A percentile compares a stretch with the other conserved stretches of the same genome.
phyloP scores from a whole-genome alignment of 192 early-diverging fungal genomes.

The Pilobolus umbonatus region DNA sequence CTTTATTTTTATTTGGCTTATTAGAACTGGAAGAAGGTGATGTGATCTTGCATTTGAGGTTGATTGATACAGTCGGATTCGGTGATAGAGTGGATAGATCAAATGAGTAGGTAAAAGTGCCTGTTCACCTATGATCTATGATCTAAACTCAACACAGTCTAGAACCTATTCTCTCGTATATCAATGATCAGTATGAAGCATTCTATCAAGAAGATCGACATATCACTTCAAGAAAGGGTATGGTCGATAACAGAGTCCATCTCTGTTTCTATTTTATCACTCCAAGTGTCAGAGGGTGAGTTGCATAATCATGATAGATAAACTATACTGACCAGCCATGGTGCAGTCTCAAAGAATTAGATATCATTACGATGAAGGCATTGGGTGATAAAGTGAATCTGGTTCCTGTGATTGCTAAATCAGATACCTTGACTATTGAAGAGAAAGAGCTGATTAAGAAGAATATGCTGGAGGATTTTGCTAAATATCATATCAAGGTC shows the following conservation, averaged over 20 bases:
- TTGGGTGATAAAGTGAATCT: conserved; percentile 74
- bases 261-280: conserved; percentile 96
- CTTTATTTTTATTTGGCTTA: no score
- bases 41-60: conserved; percentile 83
- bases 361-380: conserved; percentile 61
- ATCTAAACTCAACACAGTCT: conserved; percentile 45
- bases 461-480: conserved; percentile 61
- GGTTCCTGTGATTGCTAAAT: conserved; percentile 81
- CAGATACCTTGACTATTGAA: conserved; percentile 65
- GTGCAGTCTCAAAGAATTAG: conserved; percentile 48
- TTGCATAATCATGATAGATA: not conserved
- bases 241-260: conserved; percentile 90
- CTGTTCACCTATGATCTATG: conserved; percentile 54
- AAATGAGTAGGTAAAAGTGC: conserved; percentile 55
- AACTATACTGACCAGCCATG: not conserved
- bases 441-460: conserved; percentile 64
- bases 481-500: conserved; percentile 54
- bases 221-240: conserved; percentile 63
- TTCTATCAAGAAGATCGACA: conserved; percentile 83
- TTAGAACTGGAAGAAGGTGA: conserved; percentile 88
- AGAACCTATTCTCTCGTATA: conserved; percentile 90
- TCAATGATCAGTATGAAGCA: conserved; percentile 93
- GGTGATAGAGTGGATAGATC: conserved; percentile 82
- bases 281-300: conserved; percentile 86
- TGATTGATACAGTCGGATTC: conserved; percentile 89